Evolutionary conservation across 2,329 filamentous ascomycete species (phyloP).

Genomic region (Fusarium avenaceum): DNA sequence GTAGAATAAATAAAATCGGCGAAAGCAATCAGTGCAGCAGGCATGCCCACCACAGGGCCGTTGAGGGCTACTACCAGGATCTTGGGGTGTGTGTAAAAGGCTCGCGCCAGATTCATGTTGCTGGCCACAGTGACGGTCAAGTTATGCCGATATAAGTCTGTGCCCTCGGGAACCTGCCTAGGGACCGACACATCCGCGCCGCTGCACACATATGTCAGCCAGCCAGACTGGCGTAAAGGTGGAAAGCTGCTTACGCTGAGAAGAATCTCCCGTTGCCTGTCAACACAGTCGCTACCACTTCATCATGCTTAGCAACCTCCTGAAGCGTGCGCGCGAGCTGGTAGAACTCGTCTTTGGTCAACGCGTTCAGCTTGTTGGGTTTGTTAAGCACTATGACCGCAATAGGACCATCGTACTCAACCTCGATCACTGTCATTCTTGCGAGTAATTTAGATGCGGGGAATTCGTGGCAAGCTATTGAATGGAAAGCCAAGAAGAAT

Average conservation of each 20-base stretch:
- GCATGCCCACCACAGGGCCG: slow-evolving; percentile 7
- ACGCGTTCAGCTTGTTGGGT: slow-evolving; percentile 1
- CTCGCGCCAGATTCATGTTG: slow-evolving; percentile 2
- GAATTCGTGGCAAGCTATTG: not conserved
- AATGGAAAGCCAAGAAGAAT: not conserved
- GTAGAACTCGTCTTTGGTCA: slow-evolving; percentile 5
- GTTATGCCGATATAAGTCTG: not conserved
- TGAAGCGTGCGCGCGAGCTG: slow-evolving; percentile 5
- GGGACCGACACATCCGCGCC: not conserved
- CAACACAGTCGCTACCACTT: not conserved
- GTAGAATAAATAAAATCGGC: slow-evolving; percentile 8
- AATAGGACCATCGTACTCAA: not conserved
- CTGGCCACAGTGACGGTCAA: not conserved
- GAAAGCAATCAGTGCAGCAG: slow-evolving; percentile 1
- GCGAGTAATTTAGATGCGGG: too few species aligned
- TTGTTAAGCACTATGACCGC: not conserved
- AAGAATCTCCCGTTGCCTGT: slow-evolving; percentile 6
- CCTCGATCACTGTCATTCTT: not conserved
- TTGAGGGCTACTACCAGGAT: slow-evolving; percentile 2
- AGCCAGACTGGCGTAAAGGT: not conserved
- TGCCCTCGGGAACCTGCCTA: not conserved
- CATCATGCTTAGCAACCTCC: not conserved
- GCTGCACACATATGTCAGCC: not conserved
- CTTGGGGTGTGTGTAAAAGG: slow-evolving; percentile 5
- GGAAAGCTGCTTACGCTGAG: not conserved